Base-by-base conservation (phyloP, 768 basidiomycete species). In the Boletus vinaceobasis region DNA sequence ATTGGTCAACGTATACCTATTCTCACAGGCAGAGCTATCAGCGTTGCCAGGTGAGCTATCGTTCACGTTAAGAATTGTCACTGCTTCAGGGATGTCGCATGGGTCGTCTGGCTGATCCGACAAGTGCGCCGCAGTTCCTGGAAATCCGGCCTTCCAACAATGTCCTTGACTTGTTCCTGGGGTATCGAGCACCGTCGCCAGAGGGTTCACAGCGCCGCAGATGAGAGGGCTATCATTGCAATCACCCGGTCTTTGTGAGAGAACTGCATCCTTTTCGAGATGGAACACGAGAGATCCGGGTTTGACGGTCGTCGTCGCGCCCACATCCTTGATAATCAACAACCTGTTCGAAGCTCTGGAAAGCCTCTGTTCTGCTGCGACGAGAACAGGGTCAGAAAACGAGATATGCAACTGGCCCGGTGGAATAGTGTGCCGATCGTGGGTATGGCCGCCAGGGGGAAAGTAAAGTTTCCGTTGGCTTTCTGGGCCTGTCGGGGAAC, bases 301-400 rank as follows among this genome's bases (percentile, higher is more conserved):
- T 36, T 36, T 40, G 21, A 23, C 14, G 31, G 45, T n/a, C 35
- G 31, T 50, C 38, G 29, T 43, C 35, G 50, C 35, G 40, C 38
- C 36, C 11, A 43, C 36, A 50, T 46, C 26, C 4, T 38, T 52
- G 54, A 37, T 31, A 3, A 36, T 43, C 32, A 48, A 26, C 3
- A 10, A 17, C 23, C 7, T 35, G 36, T 40, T 38, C 13, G 50
- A 57, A 8, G 36, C 32, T 17, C 13, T 17, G 33, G 53, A 48
- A 5, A 65, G 53, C 21, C 40, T 46, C 37, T 50, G 48, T 31
- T 67, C 60, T 39, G 60, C 55, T 23, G 58, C 58, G 48, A 59
- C 52, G 50, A 67, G 60, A 33, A 64, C 58, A 35, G 67, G 59
- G 19, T 61, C 67, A 26, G 67, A 54, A 15, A 66, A 31, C 5